Percentiles rank a stretch among this genome's conserved stretches.
Evolutionary conservation across 805 yeast genomes (phyloP).

Genomic region (Suhomyces emberorum): DNA sequence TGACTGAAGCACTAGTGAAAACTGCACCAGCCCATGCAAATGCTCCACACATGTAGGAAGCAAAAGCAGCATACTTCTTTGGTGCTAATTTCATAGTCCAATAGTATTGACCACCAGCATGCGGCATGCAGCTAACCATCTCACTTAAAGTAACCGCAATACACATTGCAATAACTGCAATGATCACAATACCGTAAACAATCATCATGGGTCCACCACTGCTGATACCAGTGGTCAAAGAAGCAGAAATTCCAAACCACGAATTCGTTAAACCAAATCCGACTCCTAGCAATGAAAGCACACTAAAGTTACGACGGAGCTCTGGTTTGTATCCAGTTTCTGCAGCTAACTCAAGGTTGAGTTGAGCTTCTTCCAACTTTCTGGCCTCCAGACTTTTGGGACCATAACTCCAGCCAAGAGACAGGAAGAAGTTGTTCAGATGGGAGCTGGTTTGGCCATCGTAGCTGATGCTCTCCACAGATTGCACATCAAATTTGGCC

Average conservation of each 20-base stretch:
- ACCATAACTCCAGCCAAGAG: no score
- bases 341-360: conserved; percentile 23
- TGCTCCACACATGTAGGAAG: conserved; percentile 59
- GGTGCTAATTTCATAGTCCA: conserved; percentile 59
- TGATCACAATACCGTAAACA: conserved; percentile 53
- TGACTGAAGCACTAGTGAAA: conserved; percentile 60
- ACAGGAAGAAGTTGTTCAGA: no score
- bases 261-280: conserved; percentile 61
- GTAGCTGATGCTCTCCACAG: conserved; percentile 5
- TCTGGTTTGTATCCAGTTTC: conserved; percentile 29
- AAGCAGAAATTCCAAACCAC: conserved; percentile 59
- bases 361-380: conserved; percentile 20
- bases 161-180: conserved; percentile 44
- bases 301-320: conserved; percentile 29
- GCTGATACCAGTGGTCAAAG: conserved; percentile 51
- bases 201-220: conserved; percentile 59
- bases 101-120: conserved; percentile 58
- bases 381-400: no score
- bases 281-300: conserved; percentile 51
- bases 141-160: conserved; percentile 54
- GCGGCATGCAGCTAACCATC: conserved; percentile 50
- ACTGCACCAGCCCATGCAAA: conserved; percentile 61
- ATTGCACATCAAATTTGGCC: conserved; percentile 2
- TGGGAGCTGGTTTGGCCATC: no score
- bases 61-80: conserved; percentile 42